phyloP scores from a whole-genome alignment of 495 filamentous ascomycete species.

The Xylaria acuta region DNA sequence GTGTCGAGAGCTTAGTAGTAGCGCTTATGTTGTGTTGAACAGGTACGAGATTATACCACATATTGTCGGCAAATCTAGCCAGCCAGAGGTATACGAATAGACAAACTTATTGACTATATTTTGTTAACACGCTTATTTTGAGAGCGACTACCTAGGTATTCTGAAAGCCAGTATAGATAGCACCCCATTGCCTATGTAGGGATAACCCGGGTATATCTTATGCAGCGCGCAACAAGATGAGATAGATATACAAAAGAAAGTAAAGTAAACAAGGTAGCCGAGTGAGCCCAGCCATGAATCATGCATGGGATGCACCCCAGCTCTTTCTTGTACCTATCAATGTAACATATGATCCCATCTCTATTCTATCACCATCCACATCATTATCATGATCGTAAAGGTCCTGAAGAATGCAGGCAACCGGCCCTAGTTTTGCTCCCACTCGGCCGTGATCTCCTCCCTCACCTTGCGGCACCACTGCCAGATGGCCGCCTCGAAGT shows the following conservation, averaged over 20 bases:
- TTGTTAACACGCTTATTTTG: background rate
- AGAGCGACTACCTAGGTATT: background rate
- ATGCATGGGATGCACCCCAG: background rate
- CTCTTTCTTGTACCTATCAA: constrained; percentile 16
- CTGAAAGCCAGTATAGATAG: constrained; percentile 11
- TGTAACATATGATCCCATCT: constrained; percentile 13
- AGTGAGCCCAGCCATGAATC: constrained; percentile 10
- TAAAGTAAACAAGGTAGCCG: constrained; percentile 6
- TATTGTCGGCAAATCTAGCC: background rate
- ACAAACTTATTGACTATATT: background rate
- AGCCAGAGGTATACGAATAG: background rate
- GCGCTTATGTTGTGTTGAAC: background rate
- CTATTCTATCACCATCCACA: constrained; percentile 14
- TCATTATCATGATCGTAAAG: constrained; percentile 37
- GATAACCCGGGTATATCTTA: constrained; percentile 23
- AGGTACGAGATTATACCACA: background rate
- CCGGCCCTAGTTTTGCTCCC: constrained; percentile 27
- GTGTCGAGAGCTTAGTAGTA: background rate
- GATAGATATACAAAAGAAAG: constrained; percentile 29
- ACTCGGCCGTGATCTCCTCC: constrained; percentile 68
- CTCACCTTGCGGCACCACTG: constrained; percentile 80
- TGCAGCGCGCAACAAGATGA: constrained; percentile 11
- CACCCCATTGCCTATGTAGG: constrained; percentile 4
- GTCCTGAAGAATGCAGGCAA: constrained; percentile 23
- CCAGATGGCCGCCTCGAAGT: constrained; percentile 80